Evolutionary conservation across 208 protist species (phyloP), one percentile per base, ranked within the genome.

Genomic region (Novymonas esmeraldas): DNA sequence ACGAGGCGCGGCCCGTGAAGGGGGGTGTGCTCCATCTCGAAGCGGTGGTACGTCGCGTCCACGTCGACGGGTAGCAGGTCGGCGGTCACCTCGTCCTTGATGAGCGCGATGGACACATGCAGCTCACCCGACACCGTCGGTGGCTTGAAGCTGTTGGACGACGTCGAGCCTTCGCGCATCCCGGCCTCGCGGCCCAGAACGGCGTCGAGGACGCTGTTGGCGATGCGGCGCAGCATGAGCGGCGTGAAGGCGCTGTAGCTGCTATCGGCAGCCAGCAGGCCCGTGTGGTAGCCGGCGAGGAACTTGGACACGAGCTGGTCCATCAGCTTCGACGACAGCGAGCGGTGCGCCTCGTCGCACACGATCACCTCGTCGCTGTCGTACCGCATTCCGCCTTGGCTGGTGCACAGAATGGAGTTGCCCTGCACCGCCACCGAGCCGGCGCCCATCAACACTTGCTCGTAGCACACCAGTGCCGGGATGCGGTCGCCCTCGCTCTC

Each of bases 321-420:
- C 50, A 90, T 78, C 11, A 89, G 58, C 48, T 76, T 67, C 45
- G 87, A 90, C 22, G 73, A 65, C 22, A 81, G 60, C 36, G 73
- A 65, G 36, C 70, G 70, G 68, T 76, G 79, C 44, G 44, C 64
- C 34, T 79, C 70, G 45, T 81, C 72, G 31, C 81, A 70, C 14
- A 70, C 74, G 24, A 93, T 73, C n/a, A 90, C 75, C 64, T 93
- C 87, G 49, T 93, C 84, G 28, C 73, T 75, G 63, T 89, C 84
- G 54, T 86, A 93, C 49, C 87, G 82, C 24, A 72, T 77, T 64
- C 67, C 82, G 28, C 70, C 73, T 16, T 85, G 75, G n/a, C 67
- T 77, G 11, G 77, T 74, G 57, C 74, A 76, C 6, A 90, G 71
- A 16, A 93, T 78, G 38, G 72, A 81, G 61, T 87, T 88, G 22